Conservation (phyloP, 148 eudicot genomes). For the Dianthus caryophyllus region DNA sequence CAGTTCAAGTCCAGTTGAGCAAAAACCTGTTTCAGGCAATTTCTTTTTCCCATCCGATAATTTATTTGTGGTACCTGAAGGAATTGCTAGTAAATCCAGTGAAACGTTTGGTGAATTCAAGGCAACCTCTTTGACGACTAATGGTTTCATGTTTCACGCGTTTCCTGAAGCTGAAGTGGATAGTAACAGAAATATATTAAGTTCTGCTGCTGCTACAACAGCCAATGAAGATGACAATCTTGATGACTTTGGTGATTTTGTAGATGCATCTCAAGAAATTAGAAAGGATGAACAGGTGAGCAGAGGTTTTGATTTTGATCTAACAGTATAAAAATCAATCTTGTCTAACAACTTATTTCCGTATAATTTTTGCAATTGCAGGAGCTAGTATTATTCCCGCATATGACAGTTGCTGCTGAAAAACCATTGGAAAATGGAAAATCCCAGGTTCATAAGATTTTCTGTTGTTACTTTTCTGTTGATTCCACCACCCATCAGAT, state of each 20-base stretch:
- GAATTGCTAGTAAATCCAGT: neutral
- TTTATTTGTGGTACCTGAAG: neutral
- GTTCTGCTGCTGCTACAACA: slow-evolving; percentile 1
- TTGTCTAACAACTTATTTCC: slow-evolving; percentile 3
- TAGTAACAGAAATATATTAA: neutral
- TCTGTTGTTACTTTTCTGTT: neutral
- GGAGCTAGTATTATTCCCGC: slow-evolving; percentile 12
- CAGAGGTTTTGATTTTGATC: slow-evolving; percentile 10
- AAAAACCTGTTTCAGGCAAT: slow-evolving; percentile 5
- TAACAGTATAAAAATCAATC: neutral
- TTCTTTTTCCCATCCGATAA: neutral
- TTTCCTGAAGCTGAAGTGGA: neutral
- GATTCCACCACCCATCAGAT: neutral
- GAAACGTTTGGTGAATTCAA: slow-evolving; percentile 3
- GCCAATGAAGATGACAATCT: slow-evolving; percentile 32
- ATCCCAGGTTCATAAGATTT: slow-evolving; percentile 25
- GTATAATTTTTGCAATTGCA: slow-evolving; percentile 20
- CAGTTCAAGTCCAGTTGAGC: neutral
- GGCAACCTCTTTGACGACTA: neutral
- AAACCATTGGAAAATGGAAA: slow-evolving; percentile 24
- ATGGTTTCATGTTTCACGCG: slow-evolving; percentile 7
- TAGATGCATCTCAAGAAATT: slow-evolving; percentile 42
- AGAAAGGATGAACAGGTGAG: slow-evolving; percentile 45
- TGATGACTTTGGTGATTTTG: slow-evolving; percentile 72
- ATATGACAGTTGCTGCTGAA: slow-evolving; percentile 13